Evolutionary conservation across 306 rosid genomes (phyloP), one percentile per base, ranked within the genome.

Genomic region (Cucumis hystrix): DNA sequence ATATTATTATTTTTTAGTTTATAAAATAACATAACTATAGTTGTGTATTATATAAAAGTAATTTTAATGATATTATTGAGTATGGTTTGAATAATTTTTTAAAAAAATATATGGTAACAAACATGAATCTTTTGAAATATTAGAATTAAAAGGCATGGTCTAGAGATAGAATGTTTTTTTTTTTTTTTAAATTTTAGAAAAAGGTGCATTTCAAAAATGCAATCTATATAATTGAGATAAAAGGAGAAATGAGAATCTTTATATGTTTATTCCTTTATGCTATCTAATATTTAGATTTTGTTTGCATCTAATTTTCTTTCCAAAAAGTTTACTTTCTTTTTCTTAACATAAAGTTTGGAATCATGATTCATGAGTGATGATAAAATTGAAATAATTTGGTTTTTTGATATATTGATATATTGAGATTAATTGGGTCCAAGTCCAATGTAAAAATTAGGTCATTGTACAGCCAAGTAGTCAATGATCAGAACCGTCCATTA

Each of bases 361-460:
- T 69, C 20, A 69, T 41, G 35, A 45, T 20, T 69, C 39, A 69
- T 41, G 57, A 21, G 56, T 21, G 23, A 45, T 14, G 39, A 39
- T 66, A 17, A 43, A 13, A 20, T 5, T 6, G 7, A n/a, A 69
- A 41, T 40, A 20, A 68, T 68, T 41, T 21, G 14, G 13, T 14
- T 69, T 69, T 69, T n/a, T 43, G 21, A 43, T 28, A 69, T 69
- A 43, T 69, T 20, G 35, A 43, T 21, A 68, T 68, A 41, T 45
- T 68, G 10, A n/a, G 37, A 43, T 69, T 45, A n/a, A 43, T 69
- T 69, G 75, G 75, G 75, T 45, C 75, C 57, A 69, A 68, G 20
- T 10, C 74, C 33, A 67, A 67, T 67, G 30, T 21, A 14, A 69
- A 21, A 45, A 69, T 23, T 69, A 13, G 47, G 57, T 69, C 75